Percentiles rank a stretch among this genome's conserved stretches.
Conservation (phyloP, 2,329 filamentous ascomycete species). For the Fusarium compactum region DNA sequence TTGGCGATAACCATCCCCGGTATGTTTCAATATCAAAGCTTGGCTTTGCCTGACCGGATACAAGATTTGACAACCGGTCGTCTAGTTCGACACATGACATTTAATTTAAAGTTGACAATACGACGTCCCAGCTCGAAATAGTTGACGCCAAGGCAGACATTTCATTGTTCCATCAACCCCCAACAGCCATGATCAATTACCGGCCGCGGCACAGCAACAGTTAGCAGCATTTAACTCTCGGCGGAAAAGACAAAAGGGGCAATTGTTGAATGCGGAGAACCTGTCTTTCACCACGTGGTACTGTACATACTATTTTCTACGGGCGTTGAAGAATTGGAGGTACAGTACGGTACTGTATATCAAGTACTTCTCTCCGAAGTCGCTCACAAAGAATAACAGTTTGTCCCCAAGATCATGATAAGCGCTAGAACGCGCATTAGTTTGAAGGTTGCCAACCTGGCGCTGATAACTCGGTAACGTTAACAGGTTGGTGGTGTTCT, state of each 20-base stretch:
- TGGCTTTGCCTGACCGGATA: not conserved
- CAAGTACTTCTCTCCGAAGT: slow-evolving; percentile 20
- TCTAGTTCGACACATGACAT: slow-evolving; percentile 12
- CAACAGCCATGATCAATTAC: slow-evolving; percentile 26
- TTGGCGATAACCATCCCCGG: not conserved
- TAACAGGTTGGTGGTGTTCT: slow-evolving; percentile 4
- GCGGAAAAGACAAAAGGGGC: slow-evolving; percentile 8
- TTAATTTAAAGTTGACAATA: slow-evolving; percentile 9
- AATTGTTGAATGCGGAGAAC: slow-evolving; percentile 29
- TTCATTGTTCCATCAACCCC: slow-evolving; percentile 5
- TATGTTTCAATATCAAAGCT: slow-evolving; percentile 13
- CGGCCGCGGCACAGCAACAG: slow-evolving; percentile 14
- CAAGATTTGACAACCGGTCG: not conserved
- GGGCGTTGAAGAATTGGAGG: not conserved
- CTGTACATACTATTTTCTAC: not conserved
- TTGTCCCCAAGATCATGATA: slow-evolving; percentile 6
- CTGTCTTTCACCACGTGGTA: slow-evolving; percentile 25
- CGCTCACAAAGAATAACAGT: not conserved
- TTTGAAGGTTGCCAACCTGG: slow-evolving; percentile 1
- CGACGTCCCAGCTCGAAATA: not conserved
- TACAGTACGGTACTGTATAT: not conserved
- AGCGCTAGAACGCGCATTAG: slow-evolving; percentile 22
- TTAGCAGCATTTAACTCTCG: slow-evolving; percentile 7
- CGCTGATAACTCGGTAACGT: slow-evolving; percentile 1
- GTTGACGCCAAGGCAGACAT: slow-evolving; percentile 7